A percentile compares a stretch with the other conserved stretches of the same genome.
phyloP scores from a whole-genome alignment of 129 eudicot species.

The Erigeron canadensis region DNA sequence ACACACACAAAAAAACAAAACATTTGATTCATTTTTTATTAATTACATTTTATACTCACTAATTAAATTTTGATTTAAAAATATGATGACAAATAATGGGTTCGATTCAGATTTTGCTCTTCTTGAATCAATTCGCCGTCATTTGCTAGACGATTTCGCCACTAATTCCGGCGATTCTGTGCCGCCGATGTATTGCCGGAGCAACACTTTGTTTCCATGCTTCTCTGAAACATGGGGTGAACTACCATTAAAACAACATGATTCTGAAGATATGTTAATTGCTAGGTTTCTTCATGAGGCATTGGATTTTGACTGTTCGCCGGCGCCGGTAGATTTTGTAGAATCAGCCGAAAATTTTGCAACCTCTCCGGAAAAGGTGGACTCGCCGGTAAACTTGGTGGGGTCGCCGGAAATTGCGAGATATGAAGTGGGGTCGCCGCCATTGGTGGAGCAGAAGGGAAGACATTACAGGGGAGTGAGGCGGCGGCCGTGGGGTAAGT shows the following conservation, averaged over 20 bases:
- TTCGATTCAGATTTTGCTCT: constrained; percentile 54
- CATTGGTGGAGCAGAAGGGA: constrained; percentile 28
- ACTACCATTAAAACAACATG: constrained; percentile 40
- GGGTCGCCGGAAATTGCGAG: constrained; percentile 3
- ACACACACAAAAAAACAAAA: neutral
- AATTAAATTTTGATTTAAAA: neutral
- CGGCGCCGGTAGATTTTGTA: neutral
- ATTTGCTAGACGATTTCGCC: constrained; percentile 48
- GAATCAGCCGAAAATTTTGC: neutral
- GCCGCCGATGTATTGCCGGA: constrained; percentile 32
- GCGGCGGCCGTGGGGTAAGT: constrained; percentile 84
- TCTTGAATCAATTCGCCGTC: constrained; percentile 53
- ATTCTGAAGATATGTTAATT: constrained; percentile 54
- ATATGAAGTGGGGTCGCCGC: constrained; percentile 8
- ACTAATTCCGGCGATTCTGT: constrained; percentile 20
- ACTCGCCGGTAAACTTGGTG: constrained; percentile 2
- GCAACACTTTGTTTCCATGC: constrained; percentile 39
- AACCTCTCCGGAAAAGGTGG: constrained; percentile 38
- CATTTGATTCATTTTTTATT: neutral
- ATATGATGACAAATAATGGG: constrained; percentile 30
- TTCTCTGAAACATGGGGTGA: constrained; percentile 51
- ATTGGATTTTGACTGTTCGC: constrained; percentile 27
- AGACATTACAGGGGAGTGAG: constrained; percentile 75
- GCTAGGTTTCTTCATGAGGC: constrained; percentile 41
- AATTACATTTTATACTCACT: neutral